Evolutionary conservation across 2,329 filamentous ascomycete species (phyloP), one percentile per base, ranked within the genome.

Genomic region (Helminthosporium solani): DNA sequence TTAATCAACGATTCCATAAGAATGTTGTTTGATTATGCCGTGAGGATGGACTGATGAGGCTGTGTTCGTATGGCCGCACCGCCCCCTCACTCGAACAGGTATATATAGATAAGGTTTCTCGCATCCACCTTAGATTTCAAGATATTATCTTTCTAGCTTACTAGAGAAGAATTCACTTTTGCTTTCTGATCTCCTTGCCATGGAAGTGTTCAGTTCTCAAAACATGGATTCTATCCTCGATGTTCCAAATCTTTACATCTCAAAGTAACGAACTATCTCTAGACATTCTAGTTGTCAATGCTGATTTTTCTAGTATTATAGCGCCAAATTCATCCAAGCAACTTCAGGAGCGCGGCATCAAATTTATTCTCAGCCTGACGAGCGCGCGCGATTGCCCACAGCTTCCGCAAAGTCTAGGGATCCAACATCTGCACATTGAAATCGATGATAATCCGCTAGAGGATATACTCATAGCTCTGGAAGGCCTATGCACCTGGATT

Each of bases 381-480:
- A 37, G 37, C n/a, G 3, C 19, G 2, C 34, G 33, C 2, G 15
- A 41, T n/a, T 19, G 34, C 3, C 51, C 49, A 7, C n/a, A 11
- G 1, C 28, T 45, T 19, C 8, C 39, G 3, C 3, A 8, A 14
- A 31, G 36, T 1, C 11, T 40, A 3, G 31, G 30, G 0, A 47
- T 57, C 3, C 12, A 30, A 11, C 51, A 54, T 8, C 18, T 37
- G 7, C 18, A 40, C 12, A 18, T 57, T 6, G 38, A 41, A 6
- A 48, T 57, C 15, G 47, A 54, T 27, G 54, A 57, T 31, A 37
- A 55, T 21, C 41, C 52, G 2, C 40, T 48, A 7, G 47, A 37
- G 15, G 54, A 55, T 30, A 11, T 57, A 12, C 27, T 57, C 3
- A 21, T 31, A 11, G 11, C n/a, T 3, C 21, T 57, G 1, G 47